A percentile compares a stretch with the other conserved stretches of the same genome.
Conservation (phyloP, 2,329 filamentous ascomycete species). For the Pseudogymnoascus sp. region DNA sequence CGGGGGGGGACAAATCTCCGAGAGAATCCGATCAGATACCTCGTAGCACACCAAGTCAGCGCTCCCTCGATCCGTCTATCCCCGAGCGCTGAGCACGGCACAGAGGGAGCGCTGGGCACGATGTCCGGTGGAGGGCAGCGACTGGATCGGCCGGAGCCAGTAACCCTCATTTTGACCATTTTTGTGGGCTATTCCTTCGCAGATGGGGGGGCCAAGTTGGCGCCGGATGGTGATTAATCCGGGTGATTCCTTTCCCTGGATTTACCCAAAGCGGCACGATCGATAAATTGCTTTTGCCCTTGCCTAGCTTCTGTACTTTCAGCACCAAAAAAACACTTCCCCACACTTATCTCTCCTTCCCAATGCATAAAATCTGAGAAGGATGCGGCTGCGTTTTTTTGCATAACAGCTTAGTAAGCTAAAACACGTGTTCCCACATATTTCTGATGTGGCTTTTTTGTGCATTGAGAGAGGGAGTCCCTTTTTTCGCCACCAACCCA, state of each 20-base stretch:
- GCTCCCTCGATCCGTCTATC: neutral
- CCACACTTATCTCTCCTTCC: neutral
- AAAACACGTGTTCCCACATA: neutral
- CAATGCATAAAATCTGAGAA: neutral
- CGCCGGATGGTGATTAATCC: neutral
- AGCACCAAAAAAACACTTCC: neutral
- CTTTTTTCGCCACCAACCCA: neutral
- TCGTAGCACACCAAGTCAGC: neutral
- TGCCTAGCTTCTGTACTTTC: neutral
- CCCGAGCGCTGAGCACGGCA: neutral
- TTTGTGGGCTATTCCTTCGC: neutral
- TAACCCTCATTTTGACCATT: neutral
- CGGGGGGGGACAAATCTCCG: neutral
- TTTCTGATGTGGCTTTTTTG: neutral
- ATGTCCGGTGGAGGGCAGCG: neutral
- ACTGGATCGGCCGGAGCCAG: neutral
- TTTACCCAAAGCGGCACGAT: neutral
- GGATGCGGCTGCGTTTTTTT: neutral
- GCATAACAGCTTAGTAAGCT: neutral
- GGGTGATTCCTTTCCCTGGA: neutral
- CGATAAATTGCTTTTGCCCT: neutral
- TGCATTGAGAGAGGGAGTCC: neutral
- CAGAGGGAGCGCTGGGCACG: neutral
- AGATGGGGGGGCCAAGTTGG: neutral
- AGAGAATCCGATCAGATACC: neutral